A percentile compares a stretch with the other conserved stretches of the same genome.
Conservation (phyloP, 2,329 filamentous ascomycete species). For the Tolypocladium ovalisporum region DNA sequence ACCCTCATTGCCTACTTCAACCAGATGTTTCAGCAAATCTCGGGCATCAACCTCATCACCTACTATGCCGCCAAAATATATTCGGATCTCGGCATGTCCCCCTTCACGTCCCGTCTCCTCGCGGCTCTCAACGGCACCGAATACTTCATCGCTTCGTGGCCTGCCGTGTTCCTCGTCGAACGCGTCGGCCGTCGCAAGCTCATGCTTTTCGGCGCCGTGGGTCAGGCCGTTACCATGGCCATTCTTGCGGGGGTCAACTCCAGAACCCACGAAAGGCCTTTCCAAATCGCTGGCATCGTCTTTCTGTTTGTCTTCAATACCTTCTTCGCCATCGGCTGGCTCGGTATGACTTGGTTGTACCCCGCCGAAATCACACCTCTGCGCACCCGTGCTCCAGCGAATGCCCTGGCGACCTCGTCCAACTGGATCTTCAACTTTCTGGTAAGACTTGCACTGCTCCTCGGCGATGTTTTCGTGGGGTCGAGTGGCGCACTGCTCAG, state of each 20-base stretch:
- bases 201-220: constrained; percentile 58
- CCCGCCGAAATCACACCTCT: constrained; percentile 57
- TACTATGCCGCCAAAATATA: constrained; percentile 54
- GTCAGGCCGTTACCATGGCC: constrained; percentile 54
- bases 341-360: constrained; percentile 52
- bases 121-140: constrained; percentile 33
- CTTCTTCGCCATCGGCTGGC: constrained; percentile 49
- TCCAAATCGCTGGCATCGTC: constrained; percentile 49
- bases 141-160: constrained; percentile 53
- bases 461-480: neutral
- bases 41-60: constrained; percentile 51
- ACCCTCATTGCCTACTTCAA: constrained; percentile 50
- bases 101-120: constrained; percentile 46
- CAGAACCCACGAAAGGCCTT: constrained; percentile 33
- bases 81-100: constrained; percentile 38
- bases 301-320: constrained; percentile 54
- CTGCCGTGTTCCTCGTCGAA: constrained; percentile 50
- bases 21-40: constrained; percentile 56
- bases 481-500: neutral
- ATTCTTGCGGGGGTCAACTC: constrained; percentile 47
- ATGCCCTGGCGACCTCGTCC: constrained; percentile 40
- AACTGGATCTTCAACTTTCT: constrained; percentile 57
- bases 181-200: constrained; percentile 56
- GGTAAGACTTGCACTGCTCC: constrained; percentile 12
- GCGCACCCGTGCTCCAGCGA: constrained; percentile 52